Conservation (phyloP, 2,329 filamentous ascomycete genomes). For the Mycosphaerella sp. region DNA sequence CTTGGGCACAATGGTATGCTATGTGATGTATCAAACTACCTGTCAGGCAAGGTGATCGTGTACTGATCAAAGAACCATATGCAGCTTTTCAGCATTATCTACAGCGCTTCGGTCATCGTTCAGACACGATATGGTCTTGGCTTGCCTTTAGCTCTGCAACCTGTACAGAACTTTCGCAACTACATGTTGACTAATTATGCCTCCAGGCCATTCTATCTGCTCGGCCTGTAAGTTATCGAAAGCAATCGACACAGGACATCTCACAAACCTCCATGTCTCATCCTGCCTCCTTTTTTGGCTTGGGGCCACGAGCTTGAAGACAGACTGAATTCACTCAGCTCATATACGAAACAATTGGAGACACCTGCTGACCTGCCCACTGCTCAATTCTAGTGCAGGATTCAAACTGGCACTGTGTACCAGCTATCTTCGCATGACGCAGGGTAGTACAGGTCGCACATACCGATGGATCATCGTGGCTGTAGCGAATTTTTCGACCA, state of each 20-base stretch:
- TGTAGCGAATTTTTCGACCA: conserved; percentile 15
- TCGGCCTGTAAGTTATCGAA: conserved; percentile 4
- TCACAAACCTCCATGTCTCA: too few relatives aligned
- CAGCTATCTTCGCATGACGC: conserved; percentile 19
- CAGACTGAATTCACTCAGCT: too few relatives aligned
- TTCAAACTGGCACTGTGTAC: conserved; percentile 20
- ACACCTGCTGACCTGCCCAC: too few relatives aligned
- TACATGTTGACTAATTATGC: conserved; percentile 16
- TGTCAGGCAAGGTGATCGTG: not conserved
- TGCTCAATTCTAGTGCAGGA: conserved; percentile 8
- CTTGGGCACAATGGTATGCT: conserved; percentile 16
- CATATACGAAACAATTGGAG: too few relatives aligned
- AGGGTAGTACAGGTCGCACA: conserved; percentile 9
- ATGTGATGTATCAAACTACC: too few relatives aligned
- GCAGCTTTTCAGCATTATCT: conserved; percentile 15
- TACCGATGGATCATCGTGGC: conserved; percentile 16
- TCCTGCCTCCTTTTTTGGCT: too few relatives aligned
- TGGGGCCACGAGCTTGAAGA: too few relatives aligned
- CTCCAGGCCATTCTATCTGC: conserved; percentile 17
- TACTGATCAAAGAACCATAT: not conserved
- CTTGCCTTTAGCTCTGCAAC: conserved; percentile 9
- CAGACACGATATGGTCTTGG: conserved; percentile 18
- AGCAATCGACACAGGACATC: too few relatives aligned
- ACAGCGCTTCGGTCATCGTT: conserved; percentile 12
- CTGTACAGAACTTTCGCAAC: conserved; percentile 7